A percentile compares a stretch with the other conserved stretches of the same genome.
These are phyloP conservation scores for Carex scoparia DNA, from an alignment of 176 grass and related monocot species.

Conservation along the genomic window DNA sequence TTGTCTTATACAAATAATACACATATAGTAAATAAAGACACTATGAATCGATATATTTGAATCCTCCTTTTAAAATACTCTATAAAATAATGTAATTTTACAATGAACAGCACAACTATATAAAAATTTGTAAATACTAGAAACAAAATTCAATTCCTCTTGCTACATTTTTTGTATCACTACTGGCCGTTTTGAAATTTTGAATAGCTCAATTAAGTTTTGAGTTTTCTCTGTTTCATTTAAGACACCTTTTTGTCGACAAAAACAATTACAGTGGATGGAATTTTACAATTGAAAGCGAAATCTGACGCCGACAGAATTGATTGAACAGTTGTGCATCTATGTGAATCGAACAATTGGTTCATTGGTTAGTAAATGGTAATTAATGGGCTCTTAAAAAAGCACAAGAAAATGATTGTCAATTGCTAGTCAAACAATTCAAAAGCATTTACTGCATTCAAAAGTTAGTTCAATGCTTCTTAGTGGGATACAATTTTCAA, in stretches of 20 bases:
- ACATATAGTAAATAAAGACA: too few relatives aligned
- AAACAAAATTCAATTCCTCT: too few relatives aligned
- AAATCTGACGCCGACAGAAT: background rate
- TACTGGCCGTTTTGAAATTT: background rate
- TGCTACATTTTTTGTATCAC: too few relatives aligned
- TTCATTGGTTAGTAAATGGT: background rate
- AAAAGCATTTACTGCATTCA: background rate
- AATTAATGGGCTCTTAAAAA: background rate
- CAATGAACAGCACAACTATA: too few relatives aligned
- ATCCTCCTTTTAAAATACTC: too few relatives aligned
- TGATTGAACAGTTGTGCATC: background rate
- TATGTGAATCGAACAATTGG: background rate
- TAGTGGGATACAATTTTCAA: background rate
- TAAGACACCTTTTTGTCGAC: background rate
- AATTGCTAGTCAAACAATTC: background rate
- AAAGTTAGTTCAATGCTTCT: background rate
- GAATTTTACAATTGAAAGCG: background rate
- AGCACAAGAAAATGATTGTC: background rate
- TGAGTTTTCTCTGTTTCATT: background rate
- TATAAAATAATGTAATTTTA: too few relatives aligned
- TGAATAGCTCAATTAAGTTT: background rate
- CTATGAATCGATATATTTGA: too few relatives aligned
- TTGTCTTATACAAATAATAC: too few relatives aligned
- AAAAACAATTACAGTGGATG: background rate
- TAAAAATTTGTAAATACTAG: too few relatives aligned